phyloP scores from a whole-genome alignment of 768 basidiomycete species.

The Hericium rajendrae region DNA sequence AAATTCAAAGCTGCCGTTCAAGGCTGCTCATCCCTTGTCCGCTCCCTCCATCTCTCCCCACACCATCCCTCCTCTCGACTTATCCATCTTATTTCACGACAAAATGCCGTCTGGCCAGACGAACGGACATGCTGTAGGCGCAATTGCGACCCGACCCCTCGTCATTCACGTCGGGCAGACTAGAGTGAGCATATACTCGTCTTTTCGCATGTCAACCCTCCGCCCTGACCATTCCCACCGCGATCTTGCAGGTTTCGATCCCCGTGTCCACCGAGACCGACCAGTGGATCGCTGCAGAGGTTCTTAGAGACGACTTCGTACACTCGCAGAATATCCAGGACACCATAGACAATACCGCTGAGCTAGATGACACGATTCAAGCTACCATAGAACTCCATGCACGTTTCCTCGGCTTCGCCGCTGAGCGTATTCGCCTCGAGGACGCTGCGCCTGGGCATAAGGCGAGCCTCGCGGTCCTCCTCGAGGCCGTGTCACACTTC shows the following conservation, averaged over 20 bases:
- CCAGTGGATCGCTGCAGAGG: slow-evolving; percentile 90
- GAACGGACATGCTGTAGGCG: slow-evolving; percentile 21
- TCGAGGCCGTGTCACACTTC: slow-evolving; percentile 71
- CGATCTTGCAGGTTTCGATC: slow-evolving; percentile 56
- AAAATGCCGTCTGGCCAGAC: slow-evolving; percentile 22
- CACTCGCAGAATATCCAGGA: slow-evolving; percentile 53
- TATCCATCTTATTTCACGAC: background rate
- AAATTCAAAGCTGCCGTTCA: slow-evolving; percentile 1
- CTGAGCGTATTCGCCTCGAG: slow-evolving; percentile 50
- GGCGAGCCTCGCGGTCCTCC: slow-evolving; percentile 57
- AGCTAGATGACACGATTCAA: slow-evolving; percentile 47
- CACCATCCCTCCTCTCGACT: slow-evolving; percentile 8
- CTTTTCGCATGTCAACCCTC: background rate
- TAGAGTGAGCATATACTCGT: slow-evolving; percentile 24
- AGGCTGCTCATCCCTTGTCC: background rate
- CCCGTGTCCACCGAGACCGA: slow-evolving; percentile 74
- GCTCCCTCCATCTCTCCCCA: slow-evolving; percentile 4
- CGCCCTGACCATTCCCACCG: slow-evolving; percentile 1
- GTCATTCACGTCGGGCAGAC: slow-evolving; percentile 22
- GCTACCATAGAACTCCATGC: slow-evolving; percentile 72
- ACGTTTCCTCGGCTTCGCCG: slow-evolving; percentile 73
- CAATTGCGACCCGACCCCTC: slow-evolving; percentile 27
- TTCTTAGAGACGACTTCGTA: slow-evolving; percentile 81
- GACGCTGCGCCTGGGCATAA: slow-evolving; percentile 26
- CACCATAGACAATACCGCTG: slow-evolving; percentile 40